These are phyloP conservation scores for Chalciporus sp. DNA, from an alignment of 1,284 basidiomycete genomes.

Conservation along the genomic window DNA sequence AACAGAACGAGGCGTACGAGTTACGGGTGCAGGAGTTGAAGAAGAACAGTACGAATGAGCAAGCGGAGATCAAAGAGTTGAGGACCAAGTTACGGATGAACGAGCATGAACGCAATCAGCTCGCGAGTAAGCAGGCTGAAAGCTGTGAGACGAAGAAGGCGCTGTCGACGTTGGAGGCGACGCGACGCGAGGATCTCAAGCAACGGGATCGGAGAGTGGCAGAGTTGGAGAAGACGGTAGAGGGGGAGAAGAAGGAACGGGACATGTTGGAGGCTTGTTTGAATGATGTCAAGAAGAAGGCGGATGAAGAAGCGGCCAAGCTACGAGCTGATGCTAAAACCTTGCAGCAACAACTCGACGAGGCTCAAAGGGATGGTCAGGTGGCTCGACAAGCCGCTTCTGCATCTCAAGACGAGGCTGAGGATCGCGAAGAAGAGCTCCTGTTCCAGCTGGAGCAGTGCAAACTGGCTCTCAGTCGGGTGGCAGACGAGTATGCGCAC, in stretches of 20 bases:
- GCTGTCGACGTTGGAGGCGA: slow-evolving; percentile 49
- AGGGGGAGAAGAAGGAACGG: slow-evolving; percentile 51
- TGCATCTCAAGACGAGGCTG: slow-evolving; percentile 22
- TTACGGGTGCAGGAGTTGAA: slow-evolving; percentile 59
- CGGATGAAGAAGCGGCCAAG: slow-evolving; percentile 43
- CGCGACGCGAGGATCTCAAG: slow-evolving; percentile 52
- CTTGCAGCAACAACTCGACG: slow-evolving; percentile 41
- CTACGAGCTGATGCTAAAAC: slow-evolving; percentile 37
- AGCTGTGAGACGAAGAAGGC: slow-evolving; percentile 54
- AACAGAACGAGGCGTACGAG: slow-evolving; percentile 58
- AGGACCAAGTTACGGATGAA: slow-evolving; percentile 57
- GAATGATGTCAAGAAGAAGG: slow-evolving; percentile 45
- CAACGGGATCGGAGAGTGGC: slow-evolving; percentile 56
- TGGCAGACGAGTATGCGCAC: slow-evolving; percentile 60
- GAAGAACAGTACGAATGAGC: slow-evolving; percentile 49
- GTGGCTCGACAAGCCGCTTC: slow-evolving; percentile 35
- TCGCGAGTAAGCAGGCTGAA: slow-evolving; percentile 54
- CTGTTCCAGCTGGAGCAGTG: slow-evolving; percentile 53
- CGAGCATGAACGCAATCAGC: slow-evolving; percentile 60
- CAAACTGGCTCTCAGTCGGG: slow-evolving; percentile 44
- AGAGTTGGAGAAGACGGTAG: slow-evolving; percentile 57
- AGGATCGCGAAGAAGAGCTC: slow-evolving; percentile 43
- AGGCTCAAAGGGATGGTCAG: slow-evolving; percentile 27
- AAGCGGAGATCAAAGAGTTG: slow-evolving; percentile 64
- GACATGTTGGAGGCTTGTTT: slow-evolving; percentile 48